Conservation (phyloP, 2,329 filamentous ascomycete genomes). For the Hypoxylon sp. region DNA sequence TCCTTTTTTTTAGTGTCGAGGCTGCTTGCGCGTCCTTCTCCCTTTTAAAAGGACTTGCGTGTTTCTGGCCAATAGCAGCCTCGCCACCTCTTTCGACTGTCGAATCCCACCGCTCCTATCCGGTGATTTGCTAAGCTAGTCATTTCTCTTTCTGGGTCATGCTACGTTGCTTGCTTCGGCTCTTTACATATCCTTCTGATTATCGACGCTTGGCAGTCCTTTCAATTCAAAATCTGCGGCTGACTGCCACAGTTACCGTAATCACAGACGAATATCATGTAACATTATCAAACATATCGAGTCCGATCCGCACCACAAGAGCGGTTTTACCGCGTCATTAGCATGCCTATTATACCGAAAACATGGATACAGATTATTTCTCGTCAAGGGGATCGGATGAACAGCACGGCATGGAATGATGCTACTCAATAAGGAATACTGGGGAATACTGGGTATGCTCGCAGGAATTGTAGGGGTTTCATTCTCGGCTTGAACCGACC, state of each 20-base stretch:
- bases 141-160: constrained; percentile 41
- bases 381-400: constrained; percentile 21
- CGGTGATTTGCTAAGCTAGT: constrained; percentile 42
- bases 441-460: constrained; percentile 10
- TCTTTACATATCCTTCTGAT: constrained; percentile 41
- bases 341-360: constrained; percentile 25
- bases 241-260: constrained; percentile 37
- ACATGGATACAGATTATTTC: constrained; percentile 21
- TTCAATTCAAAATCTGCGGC: constrained; percentile 38
- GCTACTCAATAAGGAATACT: constrained; percentile 8
- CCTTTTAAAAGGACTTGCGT: constrained; percentile 49
- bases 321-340: constrained; percentile 24
- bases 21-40: constrained; percentile 53
- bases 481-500: constrained; percentile 45
- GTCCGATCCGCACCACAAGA: constrained; percentile 11
- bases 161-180: constrained; percentile 47
- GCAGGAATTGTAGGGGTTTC: constrained; percentile 23
- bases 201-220: constrained; percentile 38
- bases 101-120: constrained; percentile 40
- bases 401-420: constrained; percentile 23
- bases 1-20: constrained; percentile 41
- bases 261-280: constrained; percentile 35
- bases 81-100: constrained; percentile 39
- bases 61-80: constrained; percentile 48
- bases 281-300: constrained; percentile 30